phyloP scores from a whole-genome alignment of 2,329 filamentous ascomycete species.

The Ophiosphaerella korrae region DNA sequence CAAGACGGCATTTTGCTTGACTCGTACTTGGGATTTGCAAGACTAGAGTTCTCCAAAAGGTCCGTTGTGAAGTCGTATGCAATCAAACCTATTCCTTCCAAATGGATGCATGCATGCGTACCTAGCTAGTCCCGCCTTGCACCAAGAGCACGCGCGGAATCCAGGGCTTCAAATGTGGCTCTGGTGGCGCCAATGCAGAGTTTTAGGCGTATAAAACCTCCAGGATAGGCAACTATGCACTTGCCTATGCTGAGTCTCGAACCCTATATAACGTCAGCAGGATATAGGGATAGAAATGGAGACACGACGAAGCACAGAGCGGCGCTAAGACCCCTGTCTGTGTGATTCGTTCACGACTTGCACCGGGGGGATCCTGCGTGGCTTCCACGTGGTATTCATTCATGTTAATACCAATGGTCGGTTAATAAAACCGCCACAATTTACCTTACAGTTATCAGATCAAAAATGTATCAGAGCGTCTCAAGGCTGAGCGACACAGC shows the following conservation, averaged over 20 bases:
- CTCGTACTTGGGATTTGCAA: not conserved
- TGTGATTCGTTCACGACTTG: not conserved
- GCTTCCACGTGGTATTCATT: constrained; percentile 16
- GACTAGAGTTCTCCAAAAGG: not conserved
- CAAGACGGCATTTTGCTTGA: not conserved
- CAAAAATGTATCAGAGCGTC: not conserved
- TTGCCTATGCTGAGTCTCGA: constrained; percentile 1
- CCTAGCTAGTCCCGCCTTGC: too few species aligned
- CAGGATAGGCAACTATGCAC: too few species aligned
- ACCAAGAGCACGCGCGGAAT: too few species aligned
- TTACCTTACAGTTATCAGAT: not conserved
- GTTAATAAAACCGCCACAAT: not conserved
- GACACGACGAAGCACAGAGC: not conserved
- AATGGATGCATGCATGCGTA: too few species aligned
- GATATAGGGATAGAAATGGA: not conserved
- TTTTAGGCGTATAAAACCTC: not conserved
- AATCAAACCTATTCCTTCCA: too few species aligned
- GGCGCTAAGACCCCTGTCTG: not conserved
- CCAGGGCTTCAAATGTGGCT: too few species aligned
- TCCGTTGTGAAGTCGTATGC: not conserved
- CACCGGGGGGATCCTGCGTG: constrained; percentile 6
- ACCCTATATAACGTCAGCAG: constrained; percentile 7
- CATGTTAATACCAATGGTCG: not conserved
- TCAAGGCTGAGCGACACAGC: too few species aligned
- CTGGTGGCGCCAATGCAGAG: not conserved